Evolutionary conservation across 805 yeast species (phyloP), one percentile per base, ranked within the genome.

Genomic region (Candida qinlingensis): DNA sequence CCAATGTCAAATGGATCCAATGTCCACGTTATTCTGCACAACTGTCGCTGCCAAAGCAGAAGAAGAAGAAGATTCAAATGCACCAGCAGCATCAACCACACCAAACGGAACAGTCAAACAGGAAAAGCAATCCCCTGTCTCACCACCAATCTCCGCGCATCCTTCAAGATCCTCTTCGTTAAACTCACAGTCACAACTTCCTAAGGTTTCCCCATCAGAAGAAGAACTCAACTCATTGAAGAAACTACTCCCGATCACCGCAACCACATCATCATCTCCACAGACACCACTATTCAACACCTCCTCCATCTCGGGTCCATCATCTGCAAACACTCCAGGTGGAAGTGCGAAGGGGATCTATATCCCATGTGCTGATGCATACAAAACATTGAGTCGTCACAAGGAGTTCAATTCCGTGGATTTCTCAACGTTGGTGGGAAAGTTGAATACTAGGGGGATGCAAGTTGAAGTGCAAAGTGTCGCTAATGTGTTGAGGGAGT

Each of bases 401-500:
- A 84, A 85, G 59, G 80, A 82, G 56, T 88, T 88, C 67, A 76
- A 79, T 49, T 72, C 79, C 7, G 87, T 84, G 19, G 94, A 87
- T 53, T 80, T 88, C 60, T 79, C 85, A 47, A 78, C 82, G 3
- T 70, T 88, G 52, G 90, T 88, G 5, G 86, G 86, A 11, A 80
- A 84, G 57, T 73, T 89, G 55, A 80, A 85, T 31, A 86, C 95
- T 1, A 72, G 85, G 53, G 96, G 96, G 4, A 86, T 87, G 85
- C 88, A 85, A 59, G 96, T 90, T 42, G 97, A 90, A 60, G 96
- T 87, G n/a, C 88, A 85, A 59, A 80, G 89, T 56, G 94, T 90
- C 34, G 96, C 94, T 31, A 85, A 85, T 58, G 90, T 88, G 25
- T 69, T 89, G 53, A 72, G 96, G 35, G 94, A 88, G 58, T 71